Conservation (phyloP, 2,329 filamentous ascomycete genomes). For the Delphinella strobiligena region DNA sequence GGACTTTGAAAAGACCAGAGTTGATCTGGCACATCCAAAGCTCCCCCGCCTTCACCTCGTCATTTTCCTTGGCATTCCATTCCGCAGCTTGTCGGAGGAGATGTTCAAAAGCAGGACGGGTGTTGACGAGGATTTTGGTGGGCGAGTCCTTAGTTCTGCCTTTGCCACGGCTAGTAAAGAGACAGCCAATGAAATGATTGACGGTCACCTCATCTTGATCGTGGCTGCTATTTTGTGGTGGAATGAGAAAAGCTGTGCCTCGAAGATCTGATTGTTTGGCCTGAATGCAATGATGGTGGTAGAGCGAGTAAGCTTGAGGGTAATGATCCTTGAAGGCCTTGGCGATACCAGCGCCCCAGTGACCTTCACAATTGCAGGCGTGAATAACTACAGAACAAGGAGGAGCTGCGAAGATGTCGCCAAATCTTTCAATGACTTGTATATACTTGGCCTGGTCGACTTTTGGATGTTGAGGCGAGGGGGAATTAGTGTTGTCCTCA, state of each 20-base stretch:
- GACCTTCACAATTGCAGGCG: conserved; percentile 46
- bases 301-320: conserved; percentile 37
- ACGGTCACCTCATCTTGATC: background rate
- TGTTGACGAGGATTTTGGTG: conserved; percentile 36
- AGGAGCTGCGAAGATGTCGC: conserved; percentile 43
- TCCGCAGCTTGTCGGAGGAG: conserved; percentile 32
- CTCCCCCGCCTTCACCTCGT: conserved; percentile 16
- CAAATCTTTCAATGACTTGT: conserved; percentile 22
- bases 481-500: background rate
- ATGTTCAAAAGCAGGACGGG: conserved; percentile 35
- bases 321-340: conserved; percentile 37
- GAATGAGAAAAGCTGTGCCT: conserved; percentile 8
- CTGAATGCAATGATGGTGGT: conserved; percentile 34
- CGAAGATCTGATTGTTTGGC: background rate
- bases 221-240: conserved; percentile 12
- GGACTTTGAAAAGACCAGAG: conserved; percentile 43
- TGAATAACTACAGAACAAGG: conserved; percentile 41
- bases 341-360: conserved; percentile 49
- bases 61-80: conserved; percentile 11
- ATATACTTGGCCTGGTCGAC: no score
- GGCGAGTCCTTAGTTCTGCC: conserved; percentile 33
- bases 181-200: conserved; percentile 43
- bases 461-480: background rate
- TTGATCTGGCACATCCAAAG: conserved; percentile 45
- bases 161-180: conserved; percentile 43